Base-by-base conservation (phyloP, 805 yeast genomes). In the Scheffersomyces stipitis region DNA sequence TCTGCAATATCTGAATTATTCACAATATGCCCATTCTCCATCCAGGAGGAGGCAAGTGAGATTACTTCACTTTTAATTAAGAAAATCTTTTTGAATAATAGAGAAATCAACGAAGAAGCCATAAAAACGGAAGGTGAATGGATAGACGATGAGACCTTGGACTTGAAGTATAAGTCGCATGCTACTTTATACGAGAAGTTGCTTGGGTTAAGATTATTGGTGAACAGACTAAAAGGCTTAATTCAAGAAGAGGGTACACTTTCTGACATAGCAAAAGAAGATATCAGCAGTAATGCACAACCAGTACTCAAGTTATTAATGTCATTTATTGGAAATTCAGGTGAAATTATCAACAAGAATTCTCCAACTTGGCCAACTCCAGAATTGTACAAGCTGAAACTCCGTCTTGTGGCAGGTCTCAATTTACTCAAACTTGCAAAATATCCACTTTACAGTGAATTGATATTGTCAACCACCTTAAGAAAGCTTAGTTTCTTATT, bases 301-400 rank as follows among this genome's bases (percentile, higher is more conserved):
- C 86, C 88, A 12, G 80, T 85, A 0, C 59, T 87, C 42, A 85
- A 83, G 48, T 60, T 88, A 18, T 66, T 88, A 20, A 67, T 77
- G 23, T 77, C 88, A 1, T 64, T 86, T 23, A 76, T 88, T 33
- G 77, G 80, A 1, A 82, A 82, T 53, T 84, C 85, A 30, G 96
- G 96, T 18, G 96, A 89, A 50, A 72, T 88, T 22, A 76, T 81
- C 44, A 74, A 36, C 55, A 59, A 40, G 16, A 68, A 69, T 36
- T 48, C 69, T 4, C 63, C 58, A 7, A 59, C 62, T 13, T 69
- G 60, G 46, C 81, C 84, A 12, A 84, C 95, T 0, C 95, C 96
- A 3, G 63, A 54, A 17, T 62, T 63, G 24, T 80, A 65, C 51
- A 83, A 82, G 52, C 71, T 80, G 40, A 75, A 78, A 44, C 58